Percentiles rank a stretch among this genome's conserved stretches.
Evolutionary conservation across 2,329 filamentous ascomycete genomes (phyloP).

Genomic region (Fusarium sp.): DNA sequence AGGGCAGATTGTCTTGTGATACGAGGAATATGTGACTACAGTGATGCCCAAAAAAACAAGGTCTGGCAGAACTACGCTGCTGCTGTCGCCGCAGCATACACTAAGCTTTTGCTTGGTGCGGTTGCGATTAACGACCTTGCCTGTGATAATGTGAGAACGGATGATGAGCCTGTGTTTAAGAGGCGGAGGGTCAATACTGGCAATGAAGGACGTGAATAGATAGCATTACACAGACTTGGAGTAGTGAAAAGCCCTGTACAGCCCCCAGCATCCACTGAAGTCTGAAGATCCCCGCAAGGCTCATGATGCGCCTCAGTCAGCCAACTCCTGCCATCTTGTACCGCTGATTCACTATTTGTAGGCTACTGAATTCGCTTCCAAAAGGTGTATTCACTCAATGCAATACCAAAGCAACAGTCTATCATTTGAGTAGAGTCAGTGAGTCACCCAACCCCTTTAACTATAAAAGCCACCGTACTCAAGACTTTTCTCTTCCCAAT

Average conservation of each 20-base stretch:
- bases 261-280: background rate
- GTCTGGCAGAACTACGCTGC: background rate
- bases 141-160: fast-evolving
- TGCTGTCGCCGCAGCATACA: background rate
- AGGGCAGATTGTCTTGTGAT: background rate
- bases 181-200: background rate
- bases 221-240: too few species aligned
- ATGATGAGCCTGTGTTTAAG: background rate
- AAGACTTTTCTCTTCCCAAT: background rate
- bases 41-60: background rate
- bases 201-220: fast-evolving
- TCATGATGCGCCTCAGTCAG: fast-evolving
- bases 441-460: background rate
- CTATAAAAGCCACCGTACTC: background rate
- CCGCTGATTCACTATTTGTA: background rate
- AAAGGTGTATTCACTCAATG: fast-evolving
- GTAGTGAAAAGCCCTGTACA: fast-evolving
- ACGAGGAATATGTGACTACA: background rate
- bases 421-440: background rate
- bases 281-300: fast-evolving
- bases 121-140: background rate
- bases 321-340: background rate
- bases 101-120: background rate
- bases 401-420: fast-evolving
- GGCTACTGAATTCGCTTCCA: fast-evolving